These are phyloP conservation scores for Phaseolus coccineus DNA, from an alignment of 331 rosid genomes.

Conservation along the genomic window DNA sequence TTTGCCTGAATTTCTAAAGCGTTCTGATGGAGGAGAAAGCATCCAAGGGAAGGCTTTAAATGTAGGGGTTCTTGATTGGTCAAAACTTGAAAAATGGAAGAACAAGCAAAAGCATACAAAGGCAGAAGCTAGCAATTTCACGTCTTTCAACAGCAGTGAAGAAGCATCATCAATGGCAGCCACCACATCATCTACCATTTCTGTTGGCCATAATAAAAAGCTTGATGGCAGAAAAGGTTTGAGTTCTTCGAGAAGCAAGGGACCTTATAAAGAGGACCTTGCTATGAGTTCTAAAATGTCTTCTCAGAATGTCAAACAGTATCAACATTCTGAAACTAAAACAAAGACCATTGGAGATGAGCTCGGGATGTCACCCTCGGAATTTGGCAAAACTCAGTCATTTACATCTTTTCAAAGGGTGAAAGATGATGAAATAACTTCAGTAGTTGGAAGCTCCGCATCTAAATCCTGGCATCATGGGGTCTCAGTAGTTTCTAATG, in stretches of 20 bases:
- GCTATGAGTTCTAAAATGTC: conserved; percentile 45
- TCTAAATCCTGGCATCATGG: conserved; percentile 43
- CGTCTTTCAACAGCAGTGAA: conserved; percentile 45
- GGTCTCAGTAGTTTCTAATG: conserved; percentile 47
- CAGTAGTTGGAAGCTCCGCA: conserved; percentile 50
- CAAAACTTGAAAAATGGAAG: conserved; percentile 84
- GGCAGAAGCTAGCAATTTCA: conserved; percentile 30
- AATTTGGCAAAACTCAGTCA: conserved; percentile 47
- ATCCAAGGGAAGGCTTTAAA: conserved; percentile 75
- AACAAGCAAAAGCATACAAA: conserved; percentile 51
- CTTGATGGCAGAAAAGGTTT: conserved; percentile 40
- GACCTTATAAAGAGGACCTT: conserved; percentile 51
- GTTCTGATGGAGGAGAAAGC: conserved; percentile 59
- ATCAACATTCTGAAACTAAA: conserved; percentile 55
- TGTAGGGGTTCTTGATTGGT: conserved; percentile 96
- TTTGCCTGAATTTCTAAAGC: conserved; percentile 81
- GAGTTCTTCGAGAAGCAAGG: conserved; percentile 48
- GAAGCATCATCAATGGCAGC: conserved; percentile 50
- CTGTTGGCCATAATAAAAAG: conserved; percentile 39
- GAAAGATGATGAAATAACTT: conserved; percentile 46
- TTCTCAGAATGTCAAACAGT: conserved; percentile 45
- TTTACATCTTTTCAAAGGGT: conserved; percentile 50
- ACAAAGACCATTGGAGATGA: conserved; percentile 45
- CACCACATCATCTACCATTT: conserved; percentile 47
- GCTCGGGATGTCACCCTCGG: conserved; percentile 43